A percentile compares a stretch with the other conserved stretches of the same genome.
phyloP scores from a whole-genome alignment of 495 filamentous ascomycete species.

The Achaetomiella virescens region DNA sequence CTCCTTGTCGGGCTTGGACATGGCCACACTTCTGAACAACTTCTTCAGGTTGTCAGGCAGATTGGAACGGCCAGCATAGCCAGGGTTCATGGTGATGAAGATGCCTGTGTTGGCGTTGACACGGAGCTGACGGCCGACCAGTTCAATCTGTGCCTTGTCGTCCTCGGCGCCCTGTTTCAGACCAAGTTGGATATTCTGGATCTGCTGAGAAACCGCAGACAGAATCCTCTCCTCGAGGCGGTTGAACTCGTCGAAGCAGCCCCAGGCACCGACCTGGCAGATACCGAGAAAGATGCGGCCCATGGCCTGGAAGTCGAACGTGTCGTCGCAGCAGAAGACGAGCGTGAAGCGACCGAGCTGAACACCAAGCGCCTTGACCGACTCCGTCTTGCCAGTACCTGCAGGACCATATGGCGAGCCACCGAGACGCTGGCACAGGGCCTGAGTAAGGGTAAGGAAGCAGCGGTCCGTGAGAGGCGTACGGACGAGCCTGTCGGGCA shows the following conservation, averaged over 20 bases:
- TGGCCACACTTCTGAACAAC: constrained; percentile 95
- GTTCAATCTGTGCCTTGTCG: constrained; percentile 78
- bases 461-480: constrained; percentile 96
- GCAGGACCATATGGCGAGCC: constrained; percentile 97
- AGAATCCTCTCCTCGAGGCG: constrained; percentile 94
- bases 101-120: constrained; percentile 93
- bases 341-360: constrained; percentile 96
- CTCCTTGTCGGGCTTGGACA: constrained; percentile 99
- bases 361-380: constrained; percentile 93
- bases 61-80: constrained; percentile 96
- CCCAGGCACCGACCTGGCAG: constrained; percentile 98
- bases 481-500: constrained; percentile 88
- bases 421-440: constrained; percentile 87
- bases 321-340: constrained; percentile 98
- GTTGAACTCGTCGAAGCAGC: constrained; percentile 99
- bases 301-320: constrained; percentile 99
- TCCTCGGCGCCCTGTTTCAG: constrained; percentile 74
- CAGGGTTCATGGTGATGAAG: constrained; percentile 99
- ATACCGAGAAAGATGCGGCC: constrained; percentile 98
- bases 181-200: constrained; percentile 97
- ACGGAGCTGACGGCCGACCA: constrained; percentile 78
- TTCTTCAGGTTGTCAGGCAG: constrained; percentile 98
- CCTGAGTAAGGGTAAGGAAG: constrained; percentile 95
- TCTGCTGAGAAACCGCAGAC: constrained; percentile 95
- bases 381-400: constrained; percentile 99